Conservation (phyloP, 495 filamentous ascomycete genomes). For the Penicillium roqueforti region DNA sequence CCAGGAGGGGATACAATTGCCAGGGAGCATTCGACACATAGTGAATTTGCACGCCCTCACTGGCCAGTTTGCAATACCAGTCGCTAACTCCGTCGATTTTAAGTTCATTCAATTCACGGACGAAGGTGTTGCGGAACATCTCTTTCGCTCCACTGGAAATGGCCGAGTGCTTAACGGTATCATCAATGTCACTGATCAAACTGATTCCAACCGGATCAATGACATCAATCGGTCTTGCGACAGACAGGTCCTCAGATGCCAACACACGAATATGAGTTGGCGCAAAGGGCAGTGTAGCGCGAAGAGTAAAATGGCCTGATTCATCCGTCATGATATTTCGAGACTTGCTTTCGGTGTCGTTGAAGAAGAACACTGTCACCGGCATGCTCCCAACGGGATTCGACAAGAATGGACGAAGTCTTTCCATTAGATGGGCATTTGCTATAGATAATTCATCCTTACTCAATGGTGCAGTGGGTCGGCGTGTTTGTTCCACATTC, state of each 20-base stretch:
- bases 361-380: constrained; percentile 92
- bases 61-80: constrained; percentile 76
- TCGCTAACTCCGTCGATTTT: constrained; percentile 80
- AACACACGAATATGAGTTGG: constrained; percentile 85
- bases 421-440: constrained; percentile 80
- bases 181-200: constrained; percentile 95
- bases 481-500: constrained; percentile 14
- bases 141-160: constrained; percentile 82
- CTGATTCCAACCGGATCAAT: constrained; percentile 81
- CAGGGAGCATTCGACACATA: constrained; percentile 95
- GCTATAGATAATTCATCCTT: constrained; percentile 70
- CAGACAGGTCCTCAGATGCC: constrained; percentile 80
- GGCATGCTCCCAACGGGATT: constrained; percentile 67
- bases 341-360: constrained; percentile 70
- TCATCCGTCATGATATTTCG: constrained; percentile 77
- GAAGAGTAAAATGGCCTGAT: constrained; percentile 76
- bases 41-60: constrained; percentile 79
- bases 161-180: constrained; percentile 95
- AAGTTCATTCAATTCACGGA: constrained; percentile 75
- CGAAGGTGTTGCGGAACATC: constrained; percentile 93
- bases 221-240: constrained; percentile 66
- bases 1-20: constrained; percentile 89
- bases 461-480: constrained; percentile 53
- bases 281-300: constrained; percentile 78
- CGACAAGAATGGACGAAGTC: constrained; percentile 83